Base-by-base conservation (phyloP, 495 filamentous ascomycete species). In the Tuber borchii region DNA sequence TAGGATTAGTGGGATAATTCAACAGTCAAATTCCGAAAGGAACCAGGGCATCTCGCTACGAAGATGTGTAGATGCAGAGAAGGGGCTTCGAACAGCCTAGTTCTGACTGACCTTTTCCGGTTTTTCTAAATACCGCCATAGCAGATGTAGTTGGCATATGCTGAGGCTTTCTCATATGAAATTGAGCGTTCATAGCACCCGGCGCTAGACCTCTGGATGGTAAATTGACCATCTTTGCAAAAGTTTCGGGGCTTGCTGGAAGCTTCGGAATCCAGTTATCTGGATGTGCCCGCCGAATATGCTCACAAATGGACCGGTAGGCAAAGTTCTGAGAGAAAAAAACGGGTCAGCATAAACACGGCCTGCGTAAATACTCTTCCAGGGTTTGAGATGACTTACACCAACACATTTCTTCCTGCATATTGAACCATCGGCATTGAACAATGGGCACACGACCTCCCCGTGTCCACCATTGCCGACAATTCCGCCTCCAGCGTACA, bases 271-370 rank as follows among this genome's bases (percentile, higher is more conserved):
- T 97, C 85, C 97, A 99, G 85, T 97, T 91, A 82, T 96, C 95
- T 73, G 95, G 96, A 85, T 99, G 95, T 83, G 95, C 95, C 84
- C 95, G 90, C 80, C 95, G 93, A 80, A 99, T 98, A 83, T 99
- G 95, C 88, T 99, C 95, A 86, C 97, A 96, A 92, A 99, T 99
- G 72, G 95, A 97, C 83, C 95, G 94, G 87, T 93, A 99, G 39
- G 81, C 81, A 76, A 83, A 83, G 72, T 82, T 83, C 81, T 83
- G 65, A 10, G 65, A 20, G 46, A 31, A 65, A 26, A 56, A 56
- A 40, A 40, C 2, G n/a, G 1, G 56, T 40, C 12, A 78, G 70
- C 72, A 61, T 79, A 79, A 74, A 79, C 70, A 17, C 42, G 39
- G 73, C 77, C 72, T 34, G 74, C 71, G 75, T 78, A 70, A 69